Evolutionary conservation across 2,329 filamentous ascomycete species (phyloP), one percentile per base, ranked within the genome.

Genomic region (Colletotrichum karsti): DNA sequence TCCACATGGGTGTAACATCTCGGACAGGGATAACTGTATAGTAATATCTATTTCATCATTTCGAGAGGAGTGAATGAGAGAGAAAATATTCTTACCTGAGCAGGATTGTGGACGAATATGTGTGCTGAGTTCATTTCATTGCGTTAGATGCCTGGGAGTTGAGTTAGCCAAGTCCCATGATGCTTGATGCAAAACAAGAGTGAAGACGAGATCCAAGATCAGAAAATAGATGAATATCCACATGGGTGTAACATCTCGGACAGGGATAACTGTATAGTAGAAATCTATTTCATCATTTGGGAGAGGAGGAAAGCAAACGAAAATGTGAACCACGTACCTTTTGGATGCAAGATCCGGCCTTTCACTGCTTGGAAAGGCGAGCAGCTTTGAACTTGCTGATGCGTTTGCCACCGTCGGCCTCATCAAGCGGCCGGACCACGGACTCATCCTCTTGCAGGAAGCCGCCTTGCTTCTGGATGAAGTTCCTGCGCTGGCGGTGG

Each of bases 381-480:
- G 91, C 91, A 54, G 91, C 91, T 81, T 90, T 93, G 81, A 94
- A 94, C 69, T 90, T 87, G 81, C 92, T 94, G 71, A 93, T 79
- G 73, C 86, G 88, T 78, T 87, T 84, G 2, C 87, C 88, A 48
- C 90, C 89, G 54, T 91, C 87, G 26, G 87, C 85, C 73, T 94
- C 89, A 60, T 91, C 90, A 48, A 94, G 83, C 1, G 92, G 88
- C 58, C 92, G 86, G 51, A 90, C 88, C 18, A 88, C 87, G 58
- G 88, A 85, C 67, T 93, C 90, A 67, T 92, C 89, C 72, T 94
- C 88, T 64, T 89, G 87, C 73, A 92, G 81, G 77, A 97, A 97
- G 3, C 94, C 94, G 57, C 94, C 94, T 73, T 96, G 90, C 73
- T 90, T 88, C 72, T 94, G 90, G 60, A 98, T 94, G 79, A 97